phyloP scores from a whole-genome alignment of 192 early-diverging fungal genomes.

The Entomortierella parvispora region DNA sequence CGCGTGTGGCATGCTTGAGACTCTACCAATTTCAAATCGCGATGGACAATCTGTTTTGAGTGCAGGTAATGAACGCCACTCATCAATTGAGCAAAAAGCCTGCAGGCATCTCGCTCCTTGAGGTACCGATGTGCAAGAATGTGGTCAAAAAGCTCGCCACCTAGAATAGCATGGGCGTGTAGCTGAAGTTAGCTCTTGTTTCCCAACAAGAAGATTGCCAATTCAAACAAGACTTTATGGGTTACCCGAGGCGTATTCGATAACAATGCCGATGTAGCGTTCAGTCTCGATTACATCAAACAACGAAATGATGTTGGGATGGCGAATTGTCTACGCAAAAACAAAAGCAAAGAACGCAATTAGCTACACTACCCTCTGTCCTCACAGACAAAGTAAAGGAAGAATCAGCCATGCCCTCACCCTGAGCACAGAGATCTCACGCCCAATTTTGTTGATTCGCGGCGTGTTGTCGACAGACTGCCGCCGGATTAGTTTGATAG shows the following conservation, averaged over 20 bases:
- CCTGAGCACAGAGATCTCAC: conserved; percentile 95
- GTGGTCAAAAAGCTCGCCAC: conserved; percentile 97
- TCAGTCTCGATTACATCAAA: conserved; percentile 97
- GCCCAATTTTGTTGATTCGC: conserved; percentile 89
- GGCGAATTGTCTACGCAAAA: conserved; percentile 77
- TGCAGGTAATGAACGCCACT: conserved; percentile 95
- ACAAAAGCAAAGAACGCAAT: conserved; percentile 5
- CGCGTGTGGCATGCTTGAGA: no score
- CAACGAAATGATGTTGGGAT: conserved; percentile 92
- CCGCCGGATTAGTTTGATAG: conserved; percentile 96
- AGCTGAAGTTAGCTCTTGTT: not conserved
- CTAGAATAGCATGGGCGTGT: conserved; percentile 40
- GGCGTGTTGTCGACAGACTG: conserved; percentile 86
- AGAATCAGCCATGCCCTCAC: conserved; percentile 59
- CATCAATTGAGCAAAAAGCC: conserved; percentile 93
- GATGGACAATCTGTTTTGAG: conserved; percentile 92
- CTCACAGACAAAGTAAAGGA: not conserved
- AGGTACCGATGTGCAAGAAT: conserved; percentile 96
- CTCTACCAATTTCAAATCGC: conserved; percentile 93
- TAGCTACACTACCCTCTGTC: not conserved
- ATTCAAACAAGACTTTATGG: not conserved
- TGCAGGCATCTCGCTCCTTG: conserved; percentile 90
- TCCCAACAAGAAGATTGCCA: not conserved
- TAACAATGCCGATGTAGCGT: conserved; percentile 95
- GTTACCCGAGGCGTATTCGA: conserved; percentile 93